Evolutionary conservation across 2,329 filamentous ascomycete species (phyloP).

Genomic region (Trichoderma koningiopsis): DNA sequence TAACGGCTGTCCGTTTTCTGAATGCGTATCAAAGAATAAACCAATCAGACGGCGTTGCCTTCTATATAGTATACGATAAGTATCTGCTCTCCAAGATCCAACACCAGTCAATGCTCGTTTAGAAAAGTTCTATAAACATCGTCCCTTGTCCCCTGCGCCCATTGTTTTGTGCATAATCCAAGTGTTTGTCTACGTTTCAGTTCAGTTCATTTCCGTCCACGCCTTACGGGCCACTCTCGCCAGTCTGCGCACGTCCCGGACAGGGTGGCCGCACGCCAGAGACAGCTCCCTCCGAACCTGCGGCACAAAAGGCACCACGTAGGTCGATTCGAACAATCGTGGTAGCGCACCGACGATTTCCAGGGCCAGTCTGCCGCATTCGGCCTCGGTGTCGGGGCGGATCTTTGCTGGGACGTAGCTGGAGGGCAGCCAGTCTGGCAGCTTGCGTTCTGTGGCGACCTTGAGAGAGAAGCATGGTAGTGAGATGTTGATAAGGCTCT

Average conservation of each 20-base stretch:
- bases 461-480: conserved; percentile 43
- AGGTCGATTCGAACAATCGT: conserved; percentile 49
- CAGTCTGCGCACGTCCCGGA: conserved; percentile 54
- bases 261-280: conserved; percentile 54
- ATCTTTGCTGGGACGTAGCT: conserved; percentile 29
- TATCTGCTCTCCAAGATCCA: neutral
- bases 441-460: conserved; percentile 32
- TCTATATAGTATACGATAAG: neutral
- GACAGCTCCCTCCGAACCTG: conserved; percentile 52
- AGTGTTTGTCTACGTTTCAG: neutral
- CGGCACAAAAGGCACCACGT: conserved; percentile 48
- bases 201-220: conserved; percentile 48
- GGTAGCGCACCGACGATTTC: conserved; percentile 53
- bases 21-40: neutral
- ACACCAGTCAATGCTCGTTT: neutral
- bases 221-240: conserved; percentile 52
- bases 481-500: conserved; percentile 51
- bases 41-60: neutral
- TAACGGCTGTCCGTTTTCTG: neutral
- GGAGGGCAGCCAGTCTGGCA: conserved; percentile 38
- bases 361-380: conserved; percentile 51
- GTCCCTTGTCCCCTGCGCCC: neutral
- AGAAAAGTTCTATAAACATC: conserved; percentile 1
- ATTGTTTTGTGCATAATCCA: neutral
- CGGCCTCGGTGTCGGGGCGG: conserved; percentile 33